Evolutionary conservation across 129 eudicot species (phyloP).

Genomic region (Helianthus tuberosus): DNA sequence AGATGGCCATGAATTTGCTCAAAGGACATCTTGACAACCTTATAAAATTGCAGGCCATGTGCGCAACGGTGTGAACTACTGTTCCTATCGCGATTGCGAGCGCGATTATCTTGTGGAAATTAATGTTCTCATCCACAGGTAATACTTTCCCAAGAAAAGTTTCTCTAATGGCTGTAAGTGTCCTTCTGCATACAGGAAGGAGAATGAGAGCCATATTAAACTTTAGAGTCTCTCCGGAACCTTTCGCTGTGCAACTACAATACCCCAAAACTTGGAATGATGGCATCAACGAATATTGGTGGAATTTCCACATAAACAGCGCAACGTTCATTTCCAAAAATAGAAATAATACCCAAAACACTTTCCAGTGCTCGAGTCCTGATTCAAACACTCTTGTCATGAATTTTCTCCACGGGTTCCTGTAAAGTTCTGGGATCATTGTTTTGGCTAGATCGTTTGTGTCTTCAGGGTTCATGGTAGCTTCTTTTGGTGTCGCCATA

Average conservation of each 20-base stretch:
- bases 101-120: slow-evolving; percentile 59
- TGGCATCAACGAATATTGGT: slow-evolving; percentile 36
- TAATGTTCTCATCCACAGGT: slow-evolving; percentile 63
- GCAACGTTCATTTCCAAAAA: slow-evolving; percentile 55
- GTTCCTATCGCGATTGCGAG: slow-evolving; percentile 47
- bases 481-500: slow-evolving; percentile 52
- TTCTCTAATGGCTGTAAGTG: slow-evolving; percentile 54
- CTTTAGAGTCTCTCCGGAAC: slow-evolving; percentile 67
- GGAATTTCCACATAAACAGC: slow-evolving; percentile 69
- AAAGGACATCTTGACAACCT: slow-evolving; percentile 38
- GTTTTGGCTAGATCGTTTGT: slow-evolving; percentile 68
- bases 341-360: slow-evolving; percentile 55
- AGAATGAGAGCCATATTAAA: slow-evolving; percentile 73
- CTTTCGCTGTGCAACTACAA: slow-evolving; percentile 66
- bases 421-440: slow-evolving; percentile 74
- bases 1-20: slow-evolving; percentile 37
- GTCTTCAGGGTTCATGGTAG: slow-evolving; percentile 31
- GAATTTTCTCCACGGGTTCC: slow-evolving; percentile 55
- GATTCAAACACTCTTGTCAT: slow-evolving; percentile 44
- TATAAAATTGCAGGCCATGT: slow-evolving; percentile 44
- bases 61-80: slow-evolving; percentile 39
- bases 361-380: slow-evolving; percentile 72
- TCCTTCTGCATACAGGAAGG: slow-evolving; percentile 65
- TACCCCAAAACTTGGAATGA: slow-evolving; percentile 53
- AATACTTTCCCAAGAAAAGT: slow-evolving; percentile 41